These are phyloP conservation scores for Santalum album DNA, from an alignment of 164 flowering plant species.

Conservation along the genomic window DNA sequence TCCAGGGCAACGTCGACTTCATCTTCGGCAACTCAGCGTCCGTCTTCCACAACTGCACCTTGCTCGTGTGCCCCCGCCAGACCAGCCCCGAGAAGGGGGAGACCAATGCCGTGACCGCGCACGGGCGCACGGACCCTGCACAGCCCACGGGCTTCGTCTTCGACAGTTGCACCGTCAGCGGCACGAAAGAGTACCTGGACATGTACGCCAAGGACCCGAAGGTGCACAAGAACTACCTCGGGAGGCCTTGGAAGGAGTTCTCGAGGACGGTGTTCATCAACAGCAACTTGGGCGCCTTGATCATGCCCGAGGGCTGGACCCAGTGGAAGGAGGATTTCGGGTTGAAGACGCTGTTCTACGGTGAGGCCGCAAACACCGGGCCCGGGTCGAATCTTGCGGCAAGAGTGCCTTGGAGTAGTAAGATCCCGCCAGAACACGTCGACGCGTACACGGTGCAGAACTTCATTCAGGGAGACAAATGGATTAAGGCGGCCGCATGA, in stretches of 20 bases:
- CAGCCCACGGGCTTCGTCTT: constrained; percentile 80
- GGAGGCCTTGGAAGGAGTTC: constrained; percentile 92
- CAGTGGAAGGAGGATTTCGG: constrained; percentile 71
- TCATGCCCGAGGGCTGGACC: constrained; percentile 65
- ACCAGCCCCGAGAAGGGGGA: constrained; percentile 52
- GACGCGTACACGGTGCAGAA: constrained; percentile 44
- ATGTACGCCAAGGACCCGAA: constrained; percentile 37
- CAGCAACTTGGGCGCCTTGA: constrained; percentile 35
- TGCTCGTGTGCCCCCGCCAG: constrained; percentile 53
- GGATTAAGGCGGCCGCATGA: too few species aligned
- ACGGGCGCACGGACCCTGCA: constrained; percentile 75
- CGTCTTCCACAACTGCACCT: constrained; percentile 49
- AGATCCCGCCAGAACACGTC: constrained; percentile 54
- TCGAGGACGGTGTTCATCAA: constrained; percentile 66
- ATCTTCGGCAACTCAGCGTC: constrained; percentile 77
- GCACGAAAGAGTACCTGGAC: constrained; percentile 62
- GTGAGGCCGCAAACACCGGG: constrained; percentile 62
- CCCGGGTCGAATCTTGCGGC: constrained; percentile 31
- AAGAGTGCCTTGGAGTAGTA: constrained; percentile 77
- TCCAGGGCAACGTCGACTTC: constrained; percentile 80
- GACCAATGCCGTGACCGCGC: constrained; percentile 64
- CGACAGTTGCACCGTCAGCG: constrained; percentile 52
- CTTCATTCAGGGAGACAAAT: constrained; percentile 76
- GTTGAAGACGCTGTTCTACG: constrained; percentile 61
- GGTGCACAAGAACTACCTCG: constrained; percentile 62